phyloP scores from a whole-genome alignment of 2,329 filamentous ascomycete genomes.

The Pyrenochaeta sp. region DNA sequence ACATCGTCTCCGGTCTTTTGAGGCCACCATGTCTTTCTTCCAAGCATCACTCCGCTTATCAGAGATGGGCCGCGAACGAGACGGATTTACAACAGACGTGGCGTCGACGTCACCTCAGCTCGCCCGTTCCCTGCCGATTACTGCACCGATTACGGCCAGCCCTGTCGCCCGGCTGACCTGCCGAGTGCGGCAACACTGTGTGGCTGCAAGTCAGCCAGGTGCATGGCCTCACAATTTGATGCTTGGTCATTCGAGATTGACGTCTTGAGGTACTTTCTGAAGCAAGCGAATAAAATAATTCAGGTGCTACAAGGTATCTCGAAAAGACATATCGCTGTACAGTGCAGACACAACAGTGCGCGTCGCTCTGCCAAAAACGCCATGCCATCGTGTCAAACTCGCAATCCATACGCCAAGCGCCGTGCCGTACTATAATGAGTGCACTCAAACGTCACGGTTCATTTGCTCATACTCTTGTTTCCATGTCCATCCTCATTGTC shows the following conservation, averaged over 20 bases:
- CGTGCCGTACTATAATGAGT: constrained; percentile 13
- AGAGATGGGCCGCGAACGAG: not conserved
- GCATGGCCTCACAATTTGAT: not conserved
- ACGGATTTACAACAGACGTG: not conserved
- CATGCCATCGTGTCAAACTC: not conserved
- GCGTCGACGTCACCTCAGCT: constrained; percentile 1
- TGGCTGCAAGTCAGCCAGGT: not conserved
- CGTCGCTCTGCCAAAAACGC: not conserved
- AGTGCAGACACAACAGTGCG: constrained; percentile 13
- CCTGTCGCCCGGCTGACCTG: constrained; percentile 22
- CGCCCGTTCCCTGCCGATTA: constrained; percentile 1
- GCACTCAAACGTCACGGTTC: constrained; percentile 8
- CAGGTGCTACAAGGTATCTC: constrained; percentile 21
- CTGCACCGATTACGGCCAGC: constrained; percentile 1
- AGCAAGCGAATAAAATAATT: constrained; percentile 5
- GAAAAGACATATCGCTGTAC: constrained; percentile 13
- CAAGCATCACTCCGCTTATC: not conserved
- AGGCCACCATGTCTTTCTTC: not conserved
- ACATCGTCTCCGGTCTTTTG: not conserved
- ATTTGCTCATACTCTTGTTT: constrained; percentile 11
- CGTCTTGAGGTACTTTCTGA: not conserved
- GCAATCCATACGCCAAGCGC: constrained; percentile 7
- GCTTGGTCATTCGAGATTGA: not conserved
- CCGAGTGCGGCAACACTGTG: not conserved
- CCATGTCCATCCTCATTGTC: constrained; percentile 8